Conservation (phyloP, 176 grass and related monocot genomes). For the Calamus simplicifolius region DNA sequence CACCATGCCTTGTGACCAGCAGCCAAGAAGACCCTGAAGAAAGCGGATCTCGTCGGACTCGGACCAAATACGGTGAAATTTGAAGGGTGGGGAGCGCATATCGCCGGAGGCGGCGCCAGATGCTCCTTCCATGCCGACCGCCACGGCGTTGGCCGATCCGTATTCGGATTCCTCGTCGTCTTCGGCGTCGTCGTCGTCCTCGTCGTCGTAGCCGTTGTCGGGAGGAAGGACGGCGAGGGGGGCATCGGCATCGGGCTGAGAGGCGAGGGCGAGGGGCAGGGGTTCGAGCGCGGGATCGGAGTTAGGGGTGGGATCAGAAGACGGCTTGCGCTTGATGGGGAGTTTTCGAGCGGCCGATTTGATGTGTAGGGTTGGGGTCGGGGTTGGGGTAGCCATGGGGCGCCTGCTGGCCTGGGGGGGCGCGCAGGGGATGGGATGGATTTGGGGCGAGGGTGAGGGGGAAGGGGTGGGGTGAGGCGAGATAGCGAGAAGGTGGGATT, state of each 20-base stretch:
- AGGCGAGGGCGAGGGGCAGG: background rate
- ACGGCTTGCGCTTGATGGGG: slow-evolving; percentile 87
- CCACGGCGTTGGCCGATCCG: background rate
- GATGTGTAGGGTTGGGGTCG: slow-evolving; percentile 38
- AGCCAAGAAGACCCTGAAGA: slow-evolving; percentile 71
- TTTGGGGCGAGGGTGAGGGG: background rate
- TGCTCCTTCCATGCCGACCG: too few relatives aligned
- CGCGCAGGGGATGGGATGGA: too few relatives aligned
- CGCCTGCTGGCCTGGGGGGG: slow-evolving; percentile 13
- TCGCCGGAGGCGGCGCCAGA: too few relatives aligned
- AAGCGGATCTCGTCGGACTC: slow-evolving; percentile 54
- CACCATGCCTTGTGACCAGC: slow-evolving; percentile 22
- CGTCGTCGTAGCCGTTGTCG: slow-evolving; percentile 19
- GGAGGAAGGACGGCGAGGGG: background rate
- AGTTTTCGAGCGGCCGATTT: slow-evolving; percentile 59
- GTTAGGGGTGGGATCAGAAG: slow-evolving; percentile 19
- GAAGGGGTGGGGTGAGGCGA: slow-evolving; percentile 2
- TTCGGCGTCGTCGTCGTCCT: slow-evolving; percentile 13
- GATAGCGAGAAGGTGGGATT: slow-evolving; percentile 3
- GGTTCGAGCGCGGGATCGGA: background rate
- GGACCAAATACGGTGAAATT: slow-evolving; percentile 87
- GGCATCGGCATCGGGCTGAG: background rate
- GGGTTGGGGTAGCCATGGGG: slow-evolving; percentile 65
- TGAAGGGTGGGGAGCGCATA: slow-evolving; percentile 33
- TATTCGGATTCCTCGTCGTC: background rate